Base-by-base conservation (phyloP, 2,329 filamentous ascomycete species). In the Ophiocordyceps camponoti-floridani region DNA sequence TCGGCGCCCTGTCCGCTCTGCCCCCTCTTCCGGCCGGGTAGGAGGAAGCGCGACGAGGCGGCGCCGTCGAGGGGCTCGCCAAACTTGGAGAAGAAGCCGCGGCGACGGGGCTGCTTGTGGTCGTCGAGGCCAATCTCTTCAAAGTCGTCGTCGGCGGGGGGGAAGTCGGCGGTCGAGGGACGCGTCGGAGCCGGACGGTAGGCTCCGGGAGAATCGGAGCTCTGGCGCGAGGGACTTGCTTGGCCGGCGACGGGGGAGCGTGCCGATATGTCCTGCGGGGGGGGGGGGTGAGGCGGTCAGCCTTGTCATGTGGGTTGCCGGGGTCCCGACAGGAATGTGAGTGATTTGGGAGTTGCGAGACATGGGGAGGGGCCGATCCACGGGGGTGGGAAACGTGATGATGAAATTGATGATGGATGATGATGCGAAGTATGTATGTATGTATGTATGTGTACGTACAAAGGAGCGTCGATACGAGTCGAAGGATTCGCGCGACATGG, bases 391-490 rank as follows among this genome's bases (percentile, higher is more conserved):
- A n/a, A n/a, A n/a, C n/a, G n/a, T n/a, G n/a, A n/a, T n/a, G n/a
- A n/a, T n/a, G n/a, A n/a, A n/a, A n/a, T n/a, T n/a, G n/a, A n/a
- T n/a, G n/a, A n/a, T n/a, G n/a, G n/a, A n/a, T n/a, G n/a, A n/a
- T n/a, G n/a, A n/a, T n/a, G n/a, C n/a, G n/a, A n/a, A n/a, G n/a
- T n/a, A n/a, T n/a, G n/a, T n/a, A n/a, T n/a, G n/a, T n/a, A n/a
- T n/a, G n/a, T n/a, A n/a, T n/a, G n/a, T n/a, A n/a, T n/a, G n/a
- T n/a, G n/a, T n/a, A 70, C 82, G 53, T 73, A 94, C 89, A 67
- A 96, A 96, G 50, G 88, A 95, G 55, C 91, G 79, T 50, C 91
- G 75, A 64, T 96, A 96, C 3, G 88, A 94, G 60, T 96, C 91
- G 57, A 96, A 96, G 2, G 88, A 95, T 65, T 96, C 91, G 55